Base-by-base conservation (phyloP, 441 rosid species). In the Rhodomyrtus psidioides region DNA sequence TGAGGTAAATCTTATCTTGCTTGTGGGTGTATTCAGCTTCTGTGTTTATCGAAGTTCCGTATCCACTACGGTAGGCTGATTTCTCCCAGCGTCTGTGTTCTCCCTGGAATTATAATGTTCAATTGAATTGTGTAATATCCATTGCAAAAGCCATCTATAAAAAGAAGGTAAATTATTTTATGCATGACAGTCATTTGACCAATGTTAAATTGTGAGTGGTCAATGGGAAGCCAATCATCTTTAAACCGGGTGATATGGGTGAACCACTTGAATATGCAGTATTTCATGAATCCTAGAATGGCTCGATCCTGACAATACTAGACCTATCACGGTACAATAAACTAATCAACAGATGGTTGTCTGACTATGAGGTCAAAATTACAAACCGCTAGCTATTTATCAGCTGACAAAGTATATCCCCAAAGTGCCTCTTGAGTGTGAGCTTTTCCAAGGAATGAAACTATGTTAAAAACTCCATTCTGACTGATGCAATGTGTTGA, bases 1-100 rank as follows among this genome's bases (percentile, higher is more conserved):
- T 91, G 97, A 97, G 99, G 99, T 97, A 94, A 84, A 54, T 53
- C 23, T 82, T 49, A 17, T 82, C 75, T 74, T 54, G 24, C 49
- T n/a, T 59, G 14, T 53, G 60, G 49, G 79, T 54, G 39, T 49
- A 56, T 53, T 39, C 28, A 2, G 13, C 81, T 53, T 12, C 27
- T 39, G 49, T 54, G 30, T n/a, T 82, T 55, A 49, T 57, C 46
- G 70, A 49, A 30, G 56, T 28, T 82, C n/a, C 1, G 13, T 82
- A n/a, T 53, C 55, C 23, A 46, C 26, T 70, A 39, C 7, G 12
- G 16, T 3, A 70, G 42, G 79, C 79, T 6, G 16, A 70, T 70
- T 70, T 70, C 49, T 70, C 79, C n/a, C 1, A 13, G 16, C 49
- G 1, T 39, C n/a, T 21, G 51, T 70, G 79, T 70, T 70, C 49